These are phyloP conservation scores for Antrodiella citrinella DNA, from an alignment of 768 basidiomycete species.

Conservation along the genomic window DNA sequence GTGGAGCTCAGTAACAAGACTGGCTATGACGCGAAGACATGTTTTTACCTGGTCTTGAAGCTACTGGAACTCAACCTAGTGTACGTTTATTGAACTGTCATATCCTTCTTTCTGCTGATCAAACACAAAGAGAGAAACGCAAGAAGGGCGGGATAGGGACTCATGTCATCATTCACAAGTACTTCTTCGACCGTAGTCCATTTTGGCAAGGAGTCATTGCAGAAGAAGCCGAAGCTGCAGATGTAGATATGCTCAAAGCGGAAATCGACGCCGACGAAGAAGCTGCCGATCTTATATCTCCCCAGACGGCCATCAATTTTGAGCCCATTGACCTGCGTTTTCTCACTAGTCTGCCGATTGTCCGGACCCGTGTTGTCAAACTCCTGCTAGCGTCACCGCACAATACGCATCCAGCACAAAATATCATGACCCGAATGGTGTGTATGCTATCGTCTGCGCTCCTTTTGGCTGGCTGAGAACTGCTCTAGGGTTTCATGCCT, in stretches of 20 bases:
- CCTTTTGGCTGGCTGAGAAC: not conserved
- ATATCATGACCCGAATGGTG: slow-evolving; percentile 73
- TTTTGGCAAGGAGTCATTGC: slow-evolving; percentile 73
- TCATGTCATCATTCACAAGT: slow-evolving; percentile 74
- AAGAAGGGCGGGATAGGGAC: slow-evolving; percentile 68
- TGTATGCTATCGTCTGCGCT: slow-evolving; percentile 18
- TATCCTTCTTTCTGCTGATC: not conserved
- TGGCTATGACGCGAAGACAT: slow-evolving; percentile 83
- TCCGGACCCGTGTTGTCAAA: slow-evolving; percentile 64
- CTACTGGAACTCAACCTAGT: slow-evolving; percentile 66
- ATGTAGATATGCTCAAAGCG: slow-evolving; percentile 24
- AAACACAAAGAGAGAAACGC: slow-evolving; percentile 54
- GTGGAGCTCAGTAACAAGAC: slow-evolving; percentile 71
- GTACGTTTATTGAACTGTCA: slow-evolving; percentile 31
- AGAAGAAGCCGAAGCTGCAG: slow-evolving; percentile 42
- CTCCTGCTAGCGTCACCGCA: slow-evolving; percentile 65
- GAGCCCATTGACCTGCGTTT: slow-evolving; percentile 73
- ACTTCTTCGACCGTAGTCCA: slow-evolving; percentile 70
- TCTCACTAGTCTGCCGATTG: slow-evolving; percentile 63
- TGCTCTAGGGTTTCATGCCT: slow-evolving; percentile 57
- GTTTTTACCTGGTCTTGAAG: slow-evolving; percentile 78
- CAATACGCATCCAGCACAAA: slow-evolving; percentile 61
- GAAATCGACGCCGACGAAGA: slow-evolving; percentile 27
- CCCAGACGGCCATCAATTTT: slow-evolving; percentile 34
- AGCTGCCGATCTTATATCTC: slow-evolving; percentile 14